Conservation (phyloP, 202 grass and related monocot genomes). For the Cymbopogon flexuosus region DNA sequence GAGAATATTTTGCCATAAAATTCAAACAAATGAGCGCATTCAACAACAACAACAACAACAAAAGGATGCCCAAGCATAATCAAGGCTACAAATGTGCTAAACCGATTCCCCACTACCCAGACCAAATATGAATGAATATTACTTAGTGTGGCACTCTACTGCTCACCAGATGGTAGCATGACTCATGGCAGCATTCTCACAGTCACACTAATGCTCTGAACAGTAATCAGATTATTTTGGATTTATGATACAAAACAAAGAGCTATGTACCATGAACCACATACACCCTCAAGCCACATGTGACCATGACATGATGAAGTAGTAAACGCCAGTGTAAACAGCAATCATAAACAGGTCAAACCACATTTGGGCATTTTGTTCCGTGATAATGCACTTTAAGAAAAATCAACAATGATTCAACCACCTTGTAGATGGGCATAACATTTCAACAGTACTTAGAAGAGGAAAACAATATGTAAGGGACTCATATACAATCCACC, state of each 20-base stretch:
- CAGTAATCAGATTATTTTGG: neutral
- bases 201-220: neutral
- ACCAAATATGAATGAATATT: neutral
- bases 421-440: neutral
- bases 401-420: neutral
- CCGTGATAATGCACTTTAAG: neutral
- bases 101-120: neutral
- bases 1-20: neutral
- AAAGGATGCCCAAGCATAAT: neutral
- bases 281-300: neutral
- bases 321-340: neutral
- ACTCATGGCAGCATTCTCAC: neutral
- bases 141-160: neutral
- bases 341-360: neutral
- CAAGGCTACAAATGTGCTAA: neutral
- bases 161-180: constrained; percentile 1
- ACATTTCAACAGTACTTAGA: neutral
- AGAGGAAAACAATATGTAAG: neutral
- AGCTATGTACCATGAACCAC: neutral
- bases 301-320: neutral
- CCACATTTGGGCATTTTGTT: constrained; percentile 1
- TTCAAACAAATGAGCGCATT: neutral
- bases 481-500: neutral
- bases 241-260: constrained; percentile 11
- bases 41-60: neutral